Conservation (phyloP, 257 asterid genomes). For the Solanum tacnaense region DNA sequence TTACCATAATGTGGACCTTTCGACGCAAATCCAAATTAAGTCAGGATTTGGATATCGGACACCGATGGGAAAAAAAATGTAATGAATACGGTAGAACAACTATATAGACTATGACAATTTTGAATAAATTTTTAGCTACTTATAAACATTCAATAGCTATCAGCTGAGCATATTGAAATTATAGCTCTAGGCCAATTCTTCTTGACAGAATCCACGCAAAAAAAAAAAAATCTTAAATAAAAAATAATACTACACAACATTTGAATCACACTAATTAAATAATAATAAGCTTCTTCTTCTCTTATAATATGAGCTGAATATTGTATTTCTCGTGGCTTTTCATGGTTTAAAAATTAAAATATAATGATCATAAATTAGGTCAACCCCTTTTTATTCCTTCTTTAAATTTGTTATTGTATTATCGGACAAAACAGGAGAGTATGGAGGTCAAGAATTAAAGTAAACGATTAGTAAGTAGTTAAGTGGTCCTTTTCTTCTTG, state of each 20-base stretch:
- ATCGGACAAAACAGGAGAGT: accelerated
- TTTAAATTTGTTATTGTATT: not conserved
- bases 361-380: not conserved
- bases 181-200: not conserved
- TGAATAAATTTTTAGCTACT: not conserved
- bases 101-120: not conserved
- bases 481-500: not conserved
- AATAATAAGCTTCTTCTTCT: not conserved
- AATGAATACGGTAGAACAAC: not conserved
- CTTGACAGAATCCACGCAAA: not conserved
- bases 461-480: not conserved
- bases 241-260: not conserved
- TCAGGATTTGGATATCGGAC: accelerated
- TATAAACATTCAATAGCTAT: not conserved
- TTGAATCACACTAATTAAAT: not conserved
- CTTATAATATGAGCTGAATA: not conserved
- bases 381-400: not conserved
- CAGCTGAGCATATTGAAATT: not conserved
- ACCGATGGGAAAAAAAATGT: accelerated
- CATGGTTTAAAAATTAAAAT: not conserved
- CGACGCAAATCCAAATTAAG: too few species aligned
- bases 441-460: not conserved
- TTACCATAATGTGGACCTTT: not conserved
- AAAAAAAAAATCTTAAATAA: not conserved
- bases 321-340: not conserved